Evolutionary conservation across 495 filamentous ascomycete species (phyloP).

Genomic region (Daldinia decipiens): DNA sequence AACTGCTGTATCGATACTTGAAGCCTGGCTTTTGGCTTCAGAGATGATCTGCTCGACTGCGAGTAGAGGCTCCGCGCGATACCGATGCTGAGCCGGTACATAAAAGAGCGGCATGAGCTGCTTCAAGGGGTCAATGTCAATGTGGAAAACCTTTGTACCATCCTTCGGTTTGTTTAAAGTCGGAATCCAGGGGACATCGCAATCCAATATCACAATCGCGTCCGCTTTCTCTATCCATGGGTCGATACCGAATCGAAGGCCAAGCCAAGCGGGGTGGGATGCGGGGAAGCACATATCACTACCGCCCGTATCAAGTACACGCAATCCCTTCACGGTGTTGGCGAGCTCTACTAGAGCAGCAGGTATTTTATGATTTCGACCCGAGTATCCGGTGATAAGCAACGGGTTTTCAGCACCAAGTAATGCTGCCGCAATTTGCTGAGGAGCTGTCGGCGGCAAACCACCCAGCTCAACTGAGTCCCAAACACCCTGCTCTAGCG

Average conservation of each 20-base stretch:
- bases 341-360: constrained; percentile 80
- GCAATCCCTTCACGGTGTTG: constrained; percentile 77
- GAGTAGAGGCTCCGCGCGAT: constrained; percentile 77
- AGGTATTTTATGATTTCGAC: constrained; percentile 76
- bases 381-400: constrained; percentile 84
- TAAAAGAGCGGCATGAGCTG: constrained; percentile 89
- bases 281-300: constrained; percentile 97
- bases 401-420: constrained; percentile 79
- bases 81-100: constrained; percentile 75
- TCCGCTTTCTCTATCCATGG: constrained; percentile 80
- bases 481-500: constrained; percentile 79
- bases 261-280: constrained; percentile 75
- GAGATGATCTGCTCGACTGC: constrained; percentile 77
- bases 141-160: constrained; percentile 77
- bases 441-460: constrained; percentile 70
- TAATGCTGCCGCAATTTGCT: constrained; percentile 75
- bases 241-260: constrained; percentile 80
- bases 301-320: constrained; percentile 89
- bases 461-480: constrained; percentile 78
- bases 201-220: constrained; percentile 86
- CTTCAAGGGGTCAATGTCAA: constrained; percentile 89
- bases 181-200: constrained; percentile 76
- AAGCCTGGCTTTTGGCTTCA: constrained; percentile 54
- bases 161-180: constrained; percentile 68
- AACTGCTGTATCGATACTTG: constrained; percentile 58